These are phyloP conservation scores for Acacia pycnantha DNA, from an alignment of 331 rosid genomes.

Conservation along the genomic window DNA sequence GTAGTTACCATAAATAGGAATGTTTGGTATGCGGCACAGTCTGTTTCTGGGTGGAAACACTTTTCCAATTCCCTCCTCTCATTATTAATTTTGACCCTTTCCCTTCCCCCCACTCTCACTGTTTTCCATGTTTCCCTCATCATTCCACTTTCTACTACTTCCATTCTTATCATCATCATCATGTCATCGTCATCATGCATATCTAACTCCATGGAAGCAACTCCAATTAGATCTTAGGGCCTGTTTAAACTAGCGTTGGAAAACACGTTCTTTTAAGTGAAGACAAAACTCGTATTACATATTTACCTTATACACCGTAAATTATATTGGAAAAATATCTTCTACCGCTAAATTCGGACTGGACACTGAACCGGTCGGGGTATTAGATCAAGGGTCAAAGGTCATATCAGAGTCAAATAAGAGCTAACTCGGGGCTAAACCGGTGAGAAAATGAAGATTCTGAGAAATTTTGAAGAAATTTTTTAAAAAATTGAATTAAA, in stretches of 20 bases:
- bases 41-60: not conserved
- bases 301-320: no score
- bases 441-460: no score
- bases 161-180: not conserved
- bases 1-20: not conserved
- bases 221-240: not conserved
- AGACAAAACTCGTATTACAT: accelerated
- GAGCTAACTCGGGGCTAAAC: no score
- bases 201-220: not conserved
- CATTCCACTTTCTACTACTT: not conserved
- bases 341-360: no score
- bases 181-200: no score
- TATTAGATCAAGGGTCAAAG: accelerated
- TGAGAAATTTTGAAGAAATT: no score
- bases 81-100: not conserved
- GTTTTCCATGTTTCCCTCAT: not conserved
- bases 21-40: not conserved
- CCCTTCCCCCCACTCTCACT: not conserved
- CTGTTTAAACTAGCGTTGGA: no score
- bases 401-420: no score
- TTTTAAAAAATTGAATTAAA: no score
- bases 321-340: no score
- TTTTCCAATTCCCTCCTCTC: not conserved
- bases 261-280: no score
- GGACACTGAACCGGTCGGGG: accelerated